Percentiles rank a stretch among this genome's conserved stretches.
Evolutionary conservation across 257 asterid genomes (phyloP).

Genomic region (Ehretia macrophylla): DNA sequence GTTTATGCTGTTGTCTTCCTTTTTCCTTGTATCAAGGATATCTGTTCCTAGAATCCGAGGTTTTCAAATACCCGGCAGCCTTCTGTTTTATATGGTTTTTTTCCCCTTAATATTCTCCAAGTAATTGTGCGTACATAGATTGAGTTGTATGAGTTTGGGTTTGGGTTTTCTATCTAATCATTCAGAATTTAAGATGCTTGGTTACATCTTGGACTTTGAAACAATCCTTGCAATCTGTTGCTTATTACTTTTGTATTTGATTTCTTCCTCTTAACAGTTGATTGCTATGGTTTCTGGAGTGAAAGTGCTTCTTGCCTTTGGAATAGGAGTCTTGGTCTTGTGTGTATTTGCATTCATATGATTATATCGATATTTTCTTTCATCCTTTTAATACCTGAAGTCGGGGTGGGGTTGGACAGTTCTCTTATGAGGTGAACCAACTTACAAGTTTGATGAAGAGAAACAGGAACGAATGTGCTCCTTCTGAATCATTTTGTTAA

Average conservation of each 20-base stretch:
- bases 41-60: conserved; percentile 28
- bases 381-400: too few species aligned
- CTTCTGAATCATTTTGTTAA: too few species aligned
- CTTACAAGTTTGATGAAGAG: too few species aligned
- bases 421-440: too few species aligned
- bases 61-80: conserved; percentile 18
- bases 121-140: too few species aligned
- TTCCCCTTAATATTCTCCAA: too few species aligned
- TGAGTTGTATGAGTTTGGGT: background rate
- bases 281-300: background rate
- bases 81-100: conserved; percentile 11
- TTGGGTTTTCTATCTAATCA: background rate
- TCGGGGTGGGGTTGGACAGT: too few species aligned
- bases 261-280: background rate
- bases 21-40: conserved; percentile 25
- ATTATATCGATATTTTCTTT: too few species aligned
- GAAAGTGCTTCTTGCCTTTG: conserved; percentile 10
- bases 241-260: background rate
- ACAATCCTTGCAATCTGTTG: background rate
- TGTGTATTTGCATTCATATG: conserved; percentile 4
- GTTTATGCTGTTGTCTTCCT: too few species aligned
- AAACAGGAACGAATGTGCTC: too few species aligned
- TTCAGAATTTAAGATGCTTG: conserved; percentile 1
- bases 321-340: conserved; percentile 28
- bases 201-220: background rate